Evolutionary conservation across 805 yeast species (phyloP), one percentile per base, ranked within the genome.

Genomic region (Suhomyces emberorum): DNA sequence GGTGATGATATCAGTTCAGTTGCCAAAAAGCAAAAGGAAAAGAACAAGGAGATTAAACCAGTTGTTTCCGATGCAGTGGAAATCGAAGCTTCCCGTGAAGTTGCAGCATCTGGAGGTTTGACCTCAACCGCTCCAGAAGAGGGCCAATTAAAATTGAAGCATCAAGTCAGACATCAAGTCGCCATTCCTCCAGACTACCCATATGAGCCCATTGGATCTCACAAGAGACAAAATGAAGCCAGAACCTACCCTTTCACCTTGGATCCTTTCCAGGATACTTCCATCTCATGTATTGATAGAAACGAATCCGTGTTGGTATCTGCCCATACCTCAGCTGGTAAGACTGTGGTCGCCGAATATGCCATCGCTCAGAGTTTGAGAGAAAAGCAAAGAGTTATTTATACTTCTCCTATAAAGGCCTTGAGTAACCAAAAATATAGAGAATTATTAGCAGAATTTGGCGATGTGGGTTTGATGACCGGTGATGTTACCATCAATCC

Each of bases 401-500:
- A 89, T 56, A 89, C 97, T 0, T 88, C 96, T 4, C 97, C 97
- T 3, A 89, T 89, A 57, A 89, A 89, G 58, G 97, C 97, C 0
- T 74, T 89, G 59, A 85, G 95, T 51, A 89, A 89, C 59, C 98
- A 89, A 63, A 89, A 89, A 55, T 89, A 86, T 55, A 77, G 98
- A 65, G 98, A 89, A 59, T 70, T 93, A 48, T 70, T 82, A 39
- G 95, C 95, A 2, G 95, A 89, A 53, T 87, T 93, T 69, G 91
- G 93, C 15, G 98, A 93, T 59, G 98, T 93, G 20, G 99, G 99
- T 34, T 74, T 93, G 42, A 93, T 93, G 95, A 93, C 99, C 9
- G 99, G 99, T 61, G 99, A 93, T 73, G 96, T 93, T 30, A 91
- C 97, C 17, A 93, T 93, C 47, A 93, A 93, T 53, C 98, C 98